phyloP scores from a whole-genome alignment of 2,329 filamentous ascomycete genomes.

The Penicillium sp. region DNA sequence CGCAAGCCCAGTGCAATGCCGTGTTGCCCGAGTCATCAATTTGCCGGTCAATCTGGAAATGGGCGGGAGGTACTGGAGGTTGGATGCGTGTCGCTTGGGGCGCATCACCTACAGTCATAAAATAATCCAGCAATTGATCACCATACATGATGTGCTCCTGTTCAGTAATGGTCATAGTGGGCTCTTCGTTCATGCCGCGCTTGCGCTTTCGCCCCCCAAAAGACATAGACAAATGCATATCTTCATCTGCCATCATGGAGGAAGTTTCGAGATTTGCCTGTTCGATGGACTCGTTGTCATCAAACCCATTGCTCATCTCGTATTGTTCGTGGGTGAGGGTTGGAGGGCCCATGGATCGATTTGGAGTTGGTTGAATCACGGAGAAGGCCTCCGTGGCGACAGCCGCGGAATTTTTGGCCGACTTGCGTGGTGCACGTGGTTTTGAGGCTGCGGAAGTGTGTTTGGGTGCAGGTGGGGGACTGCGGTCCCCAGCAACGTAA shows the following conservation, averaged over 20 bases:
- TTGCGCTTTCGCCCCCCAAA: slow-evolving; percentile 72
- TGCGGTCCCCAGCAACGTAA: slow-evolving; percentile 78
- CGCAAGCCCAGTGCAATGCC: slow-evolving; percentile 93
- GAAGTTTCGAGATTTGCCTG: slow-evolving; percentile 80
- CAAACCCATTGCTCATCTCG: slow-evolving; percentile 64
- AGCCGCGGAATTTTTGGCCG: slow-evolving; percentile 52
- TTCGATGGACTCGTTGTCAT: slow-evolving; percentile 79
- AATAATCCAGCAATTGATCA: slow-evolving; percentile 93
- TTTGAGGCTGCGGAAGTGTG: slow-evolving; percentile 72
- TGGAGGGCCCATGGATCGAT: slow-evolving; percentile 37
- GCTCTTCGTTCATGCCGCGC: slow-evolving; percentile 65
- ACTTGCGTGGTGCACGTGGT: slow-evolving; percentile 71
- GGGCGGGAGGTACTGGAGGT: slow-evolving; percentile 75
- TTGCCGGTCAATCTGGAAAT: slow-evolving; percentile 86
- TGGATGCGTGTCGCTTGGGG: slow-evolving; percentile 58
- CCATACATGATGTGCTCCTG: slow-evolving; percentile 89
- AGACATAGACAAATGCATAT: slow-evolving; percentile 66
- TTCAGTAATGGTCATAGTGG: slow-evolving; percentile 59
- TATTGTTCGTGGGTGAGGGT: slow-evolving; percentile 60
- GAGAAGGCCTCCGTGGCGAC: slow-evolving; percentile 30
- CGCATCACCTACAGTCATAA: slow-evolving; percentile 80
- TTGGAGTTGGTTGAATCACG: slow-evolving; percentile 28
- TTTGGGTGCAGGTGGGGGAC: slow-evolving; percentile 89
- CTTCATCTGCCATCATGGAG: slow-evolving; percentile 82
- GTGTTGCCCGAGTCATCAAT: slow-evolving; percentile 93